Evolutionary conservation across 2,329 filamentous ascomycete genomes (phyloP), one percentile per base, ranked within the genome.

Genomic region (Sclerotinia borealis): DNA sequence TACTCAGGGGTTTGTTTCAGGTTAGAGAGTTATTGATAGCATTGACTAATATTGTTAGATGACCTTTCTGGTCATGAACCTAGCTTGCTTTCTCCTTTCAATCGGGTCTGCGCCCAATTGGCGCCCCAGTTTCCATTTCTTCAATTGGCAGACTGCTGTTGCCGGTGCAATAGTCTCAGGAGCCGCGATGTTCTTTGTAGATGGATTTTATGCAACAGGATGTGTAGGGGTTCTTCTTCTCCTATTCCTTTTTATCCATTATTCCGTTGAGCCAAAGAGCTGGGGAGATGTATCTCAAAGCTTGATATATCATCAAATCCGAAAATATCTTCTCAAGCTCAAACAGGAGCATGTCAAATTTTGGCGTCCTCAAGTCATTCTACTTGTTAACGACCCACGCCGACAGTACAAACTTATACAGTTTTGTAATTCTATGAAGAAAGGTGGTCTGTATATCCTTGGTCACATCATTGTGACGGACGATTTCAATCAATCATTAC

Each of bases 211-310:
- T 69, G 92, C 92, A 0, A 85, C 87, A 1, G 85, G 85, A 1
- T 92, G 90, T 56, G 87, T 95, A 22, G 86, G 83, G 15, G 79
- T 93, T 22, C 79, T 96, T 9, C 79, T 93, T 9, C 76, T 90
- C n/a, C 79, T 96, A 2, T 96, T 96, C 73, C 76, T 93, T 19
- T 77, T 96, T 39, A 95, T 96, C 34, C 92, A 96, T 72, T 96
- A 93, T 69, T 87, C 89, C 0, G 89, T 89, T 37, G 90, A 91
- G 0, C 92, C 92, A 0, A 96, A 96, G 72, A 85, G 89, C 41
- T 96, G 92, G 92, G 92, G 92, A 1, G 92, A 96, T 74, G 91
- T 96, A 22, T 93, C 90, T 10, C 92, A 96, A 71, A 93, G 91
- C 70, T 78, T 96, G 65, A 96, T 96, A 59, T 96, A 96, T 72